Conservation (phyloP, 2,329 filamentous ascomycete genomes). For the Colletotrichum sp. region DNA sequence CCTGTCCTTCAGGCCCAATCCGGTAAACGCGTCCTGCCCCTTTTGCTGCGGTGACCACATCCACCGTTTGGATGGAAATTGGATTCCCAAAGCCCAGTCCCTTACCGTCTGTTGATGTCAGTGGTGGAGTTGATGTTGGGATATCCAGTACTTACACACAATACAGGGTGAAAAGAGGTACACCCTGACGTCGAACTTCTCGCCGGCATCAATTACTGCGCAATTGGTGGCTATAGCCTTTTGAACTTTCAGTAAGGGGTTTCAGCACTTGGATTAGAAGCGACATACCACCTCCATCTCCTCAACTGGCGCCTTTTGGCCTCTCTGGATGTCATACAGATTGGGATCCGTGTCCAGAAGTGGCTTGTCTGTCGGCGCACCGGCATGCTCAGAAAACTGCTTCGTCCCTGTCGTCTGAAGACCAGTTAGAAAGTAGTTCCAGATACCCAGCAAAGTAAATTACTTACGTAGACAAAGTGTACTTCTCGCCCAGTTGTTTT, state of each 20-base stretch:
- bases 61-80: neutral
- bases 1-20: neutral
- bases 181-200: neutral
- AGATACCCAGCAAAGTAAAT: neutral
- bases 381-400: neutral
- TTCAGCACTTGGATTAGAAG: neutral
- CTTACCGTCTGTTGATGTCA: neutral
- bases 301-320: neutral
- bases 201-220: neutral
- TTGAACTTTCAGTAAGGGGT: neutral
- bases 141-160: neutral
- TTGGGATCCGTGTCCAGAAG: neutral
- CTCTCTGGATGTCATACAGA: neutral
- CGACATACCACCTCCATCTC: neutral
- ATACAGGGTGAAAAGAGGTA: neutral
- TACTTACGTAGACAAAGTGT: neutral
- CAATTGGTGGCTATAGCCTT: neutral
- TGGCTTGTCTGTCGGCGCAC: neutral
- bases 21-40: neutral
- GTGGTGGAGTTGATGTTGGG: neutral
- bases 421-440: fast-evolving
- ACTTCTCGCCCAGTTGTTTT: neutral
- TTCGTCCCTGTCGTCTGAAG: neutral
- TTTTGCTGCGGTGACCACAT: neutral
- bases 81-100: neutral